Base-by-base conservation (phyloP, 257 asterid genomes). In the Scutellaria galericulata region DNA sequence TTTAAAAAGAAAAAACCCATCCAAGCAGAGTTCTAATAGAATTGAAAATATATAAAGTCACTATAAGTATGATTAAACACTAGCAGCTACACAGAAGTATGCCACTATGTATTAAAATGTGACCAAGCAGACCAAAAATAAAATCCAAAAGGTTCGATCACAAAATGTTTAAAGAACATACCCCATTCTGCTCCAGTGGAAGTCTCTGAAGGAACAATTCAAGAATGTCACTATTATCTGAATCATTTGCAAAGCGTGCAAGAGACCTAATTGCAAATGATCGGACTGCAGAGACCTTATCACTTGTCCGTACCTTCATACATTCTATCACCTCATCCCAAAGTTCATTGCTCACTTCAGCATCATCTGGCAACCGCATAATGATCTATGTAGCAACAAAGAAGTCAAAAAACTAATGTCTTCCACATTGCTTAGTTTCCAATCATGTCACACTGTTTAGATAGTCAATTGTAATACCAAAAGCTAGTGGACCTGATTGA, bases 321-420 rank as follows among this genome's bases (percentile, higher is more conserved):
- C 84, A 77, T 46, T 91, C 98, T 50, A 95, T 92, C 74, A 92
- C 97, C 73, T 88, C 96, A 80, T 89, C 98, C 99, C 99, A 91
- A 18, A 91, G 91, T 64, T 87, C 98, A 79, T 71, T 72, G 79
- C 95, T 86, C 72, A 95, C 98, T 83, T 95, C 99, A 20, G 96
- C 77, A 62, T 95, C 98, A 84, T 95, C 98, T 11, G 99, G 97
- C 84, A 95, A 77, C 74, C 96, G 89, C 87, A 91, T 87, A 75
- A 95, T 90, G 80, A 95, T 86, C 97, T 95, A 75, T 68, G 75
- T 42, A 53, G 64, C 27, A 40, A 78, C 7, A 74, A 62, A 41
- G 20, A 56, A 44, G 35, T 9, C 50, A 59, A 27, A 37, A 40
- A 46, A 14, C 54, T 66, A 57, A 44, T 15, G 10, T 22, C 46